phyloP scores from a whole-genome alignment of 441 rosid species.

The Populus hybrid region DNA sequence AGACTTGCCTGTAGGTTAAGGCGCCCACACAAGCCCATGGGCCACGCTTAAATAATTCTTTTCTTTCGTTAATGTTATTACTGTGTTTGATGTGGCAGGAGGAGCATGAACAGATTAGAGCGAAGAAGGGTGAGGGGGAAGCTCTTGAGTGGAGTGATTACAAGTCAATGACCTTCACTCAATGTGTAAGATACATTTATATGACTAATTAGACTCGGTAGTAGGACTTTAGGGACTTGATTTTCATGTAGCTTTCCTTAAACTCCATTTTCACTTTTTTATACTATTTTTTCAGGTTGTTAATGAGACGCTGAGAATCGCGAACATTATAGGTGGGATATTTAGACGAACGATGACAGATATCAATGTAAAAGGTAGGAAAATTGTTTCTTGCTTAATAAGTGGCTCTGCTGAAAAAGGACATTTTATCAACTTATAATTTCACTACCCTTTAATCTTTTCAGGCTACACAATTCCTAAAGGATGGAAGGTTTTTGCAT shows the following conservation, averaged over 20 bases:
- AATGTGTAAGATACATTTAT: conserved; percentile 59
- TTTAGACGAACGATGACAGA: conserved; percentile 80
- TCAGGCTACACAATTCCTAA: conserved; percentile 82
- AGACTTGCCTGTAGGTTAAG: background rate
- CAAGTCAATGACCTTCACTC: conserved; percentile 98
- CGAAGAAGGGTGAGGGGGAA: conserved; percentile 43
- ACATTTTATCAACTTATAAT: background rate
- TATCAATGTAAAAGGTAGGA: conserved; percentile 65
- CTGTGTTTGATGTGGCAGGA: conserved; percentile 45
- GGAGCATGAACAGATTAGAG: conserved; percentile 84
- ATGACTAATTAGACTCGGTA: background rate
- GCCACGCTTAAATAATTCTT: background rate
- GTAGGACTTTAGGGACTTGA: background rate
- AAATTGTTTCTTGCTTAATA: background rate
- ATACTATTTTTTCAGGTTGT: conserved; percentile 50
- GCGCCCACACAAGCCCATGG: background rate
- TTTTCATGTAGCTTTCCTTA: background rate
- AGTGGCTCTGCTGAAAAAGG: background rate
- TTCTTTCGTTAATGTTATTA: background rate
- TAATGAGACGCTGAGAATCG: conserved; percentile 81
- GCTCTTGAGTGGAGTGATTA: conserved; percentile 88
- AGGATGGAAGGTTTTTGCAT: conserved; percentile 92
- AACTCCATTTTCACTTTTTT: background rate
- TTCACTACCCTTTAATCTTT: background rate
- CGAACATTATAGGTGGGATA: conserved; percentile 93